Conservation (phyloP, 495 filamentous ascomycete species). For the Tricharina praecox region DNA sequence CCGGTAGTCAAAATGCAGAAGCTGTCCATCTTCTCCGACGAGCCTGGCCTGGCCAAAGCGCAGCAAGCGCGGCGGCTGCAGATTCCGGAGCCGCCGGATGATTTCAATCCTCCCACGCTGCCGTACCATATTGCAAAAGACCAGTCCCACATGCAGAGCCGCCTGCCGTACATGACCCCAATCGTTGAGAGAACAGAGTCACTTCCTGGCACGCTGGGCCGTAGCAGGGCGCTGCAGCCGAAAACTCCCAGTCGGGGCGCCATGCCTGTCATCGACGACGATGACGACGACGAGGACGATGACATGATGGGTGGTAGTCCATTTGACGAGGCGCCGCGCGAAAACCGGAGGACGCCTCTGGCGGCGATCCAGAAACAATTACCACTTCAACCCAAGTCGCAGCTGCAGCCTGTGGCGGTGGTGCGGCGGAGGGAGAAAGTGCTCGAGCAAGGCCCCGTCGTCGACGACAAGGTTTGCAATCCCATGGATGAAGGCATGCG, state of each 20-base stretch:
- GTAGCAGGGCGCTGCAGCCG: background rate
- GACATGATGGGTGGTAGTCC: conserved; percentile 12
- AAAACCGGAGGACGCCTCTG: conserved; percentile 22
- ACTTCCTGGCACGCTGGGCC: conserved; percentile 28
- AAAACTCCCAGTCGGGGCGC: conserved; percentile 20
- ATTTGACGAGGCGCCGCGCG: background rate
- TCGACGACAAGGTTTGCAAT: conserved; percentile 72
- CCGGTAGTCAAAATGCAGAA: conserved; percentile 1
- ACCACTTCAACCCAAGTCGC: too few relatives aligned
- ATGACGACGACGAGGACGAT: conserved; percentile 3
- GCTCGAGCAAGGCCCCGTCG: conserved; percentile 35
- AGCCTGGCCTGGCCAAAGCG: conserved; percentile 24
- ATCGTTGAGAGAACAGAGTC: conserved; percentile 91
- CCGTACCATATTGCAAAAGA: conserved; percentile 47
- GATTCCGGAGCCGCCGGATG: conserved; percentile 62
- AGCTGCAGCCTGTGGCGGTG: too few relatives aligned
- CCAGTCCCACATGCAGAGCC: conserved; percentile 57
- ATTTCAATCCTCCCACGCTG: conserved; percentile 56
- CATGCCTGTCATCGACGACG: background rate
- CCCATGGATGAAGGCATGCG: conserved; percentile 62
- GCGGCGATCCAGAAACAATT: conserved; percentile 5
- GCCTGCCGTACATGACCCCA: conserved; percentile 93
- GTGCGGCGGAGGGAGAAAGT: background rate
- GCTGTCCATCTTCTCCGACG: conserved; percentile 14
- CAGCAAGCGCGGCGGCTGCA: conserved; percentile 32